phyloP scores from a whole-genome alignment of 2,329 filamentous ascomycete genomes.

The Pseudocercospora fuligena region DNA sequence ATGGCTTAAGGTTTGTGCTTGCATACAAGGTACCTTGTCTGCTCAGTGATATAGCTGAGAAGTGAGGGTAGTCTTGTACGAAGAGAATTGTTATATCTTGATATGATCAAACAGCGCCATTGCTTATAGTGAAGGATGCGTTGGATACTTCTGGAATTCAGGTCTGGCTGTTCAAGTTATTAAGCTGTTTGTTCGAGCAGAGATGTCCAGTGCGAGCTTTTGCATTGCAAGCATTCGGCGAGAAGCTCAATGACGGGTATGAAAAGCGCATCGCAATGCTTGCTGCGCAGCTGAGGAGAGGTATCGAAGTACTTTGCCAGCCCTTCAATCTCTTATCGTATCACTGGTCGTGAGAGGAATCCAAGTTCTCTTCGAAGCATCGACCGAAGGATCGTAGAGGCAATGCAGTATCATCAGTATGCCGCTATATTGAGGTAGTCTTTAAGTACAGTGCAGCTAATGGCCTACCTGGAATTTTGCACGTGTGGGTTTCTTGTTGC shows the following conservation, averaged over 20 bases:
- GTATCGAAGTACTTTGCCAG: neutral
- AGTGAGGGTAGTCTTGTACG: no score
- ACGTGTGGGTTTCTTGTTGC: neutral
- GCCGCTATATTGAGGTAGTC: neutral
- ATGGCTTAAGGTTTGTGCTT: no score
- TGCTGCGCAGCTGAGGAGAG: neutral
- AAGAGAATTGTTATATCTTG: no score
- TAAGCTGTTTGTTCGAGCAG: no score
- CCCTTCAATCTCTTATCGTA: neutral
- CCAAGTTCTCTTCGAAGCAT: neutral
- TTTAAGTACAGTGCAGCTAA: neutral
- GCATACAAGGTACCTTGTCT: no score
- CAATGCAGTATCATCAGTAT: neutral
- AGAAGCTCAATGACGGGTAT: neutral
- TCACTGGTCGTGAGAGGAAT: neutral
- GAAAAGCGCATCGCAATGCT: neutral
- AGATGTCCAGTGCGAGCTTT: no score
- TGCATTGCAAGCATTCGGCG: neutral
- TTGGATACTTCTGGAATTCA: no score
- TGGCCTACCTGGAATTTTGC: neutral
- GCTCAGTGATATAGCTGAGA: no score
- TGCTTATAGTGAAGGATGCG: no score
- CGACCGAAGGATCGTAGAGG: neutral
- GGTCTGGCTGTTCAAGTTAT: no score
- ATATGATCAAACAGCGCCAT: no score